Evolutionary conservation across 2,329 filamentous ascomycete species (phyloP).

Genomic region (Talaromyces sp.): DNA sequence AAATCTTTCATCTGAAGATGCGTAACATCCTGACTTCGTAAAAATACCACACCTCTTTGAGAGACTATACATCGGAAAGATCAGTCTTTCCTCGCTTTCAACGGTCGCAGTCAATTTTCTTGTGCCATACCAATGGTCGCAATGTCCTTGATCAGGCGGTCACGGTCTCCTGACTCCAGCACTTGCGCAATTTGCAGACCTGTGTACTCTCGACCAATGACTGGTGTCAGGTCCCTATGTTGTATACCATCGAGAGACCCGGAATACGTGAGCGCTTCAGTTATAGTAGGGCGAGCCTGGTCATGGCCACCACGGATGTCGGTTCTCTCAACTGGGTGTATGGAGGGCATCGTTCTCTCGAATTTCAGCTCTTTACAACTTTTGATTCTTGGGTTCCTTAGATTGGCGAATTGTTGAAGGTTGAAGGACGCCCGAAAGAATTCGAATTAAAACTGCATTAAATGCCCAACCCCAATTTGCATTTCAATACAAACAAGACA

Average conservation of each 20-base stretch:
- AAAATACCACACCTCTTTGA: constrained; percentile 50
- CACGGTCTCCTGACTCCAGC: constrained; percentile 57
- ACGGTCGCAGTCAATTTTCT: background rate
- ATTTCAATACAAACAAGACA: background rate
- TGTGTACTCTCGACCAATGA: constrained; percentile 40
- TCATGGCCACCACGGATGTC: constrained; percentile 25
- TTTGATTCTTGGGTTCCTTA: background rate
- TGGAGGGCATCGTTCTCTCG: constrained; percentile 8
- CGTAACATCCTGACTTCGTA: constrained; percentile 48
- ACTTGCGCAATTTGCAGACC: constrained; percentile 45
- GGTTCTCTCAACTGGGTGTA: constrained; percentile 17
- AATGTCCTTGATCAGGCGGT: constrained; percentile 61
- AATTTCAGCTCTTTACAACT: background rate
- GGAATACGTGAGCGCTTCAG: constrained; percentile 39
- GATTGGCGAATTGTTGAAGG: background rate
- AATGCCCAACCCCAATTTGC: background rate
- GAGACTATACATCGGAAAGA: constrained; percentile 35
- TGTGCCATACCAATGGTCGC: constrained; percentile 59
- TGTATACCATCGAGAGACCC: constrained; percentile 37
- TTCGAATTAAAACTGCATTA: background rate
- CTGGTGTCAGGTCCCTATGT: constrained; percentile 26
- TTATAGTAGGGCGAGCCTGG: constrained; percentile 24
- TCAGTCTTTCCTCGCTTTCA: background rate
- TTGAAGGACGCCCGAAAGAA: background rate
- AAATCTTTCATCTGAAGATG: constrained; percentile 47